These are phyloP conservation scores for Metschnikowia baotianmanensis DNA, from an alignment of 805 yeast species.

Conservation along the genomic window DNA sequence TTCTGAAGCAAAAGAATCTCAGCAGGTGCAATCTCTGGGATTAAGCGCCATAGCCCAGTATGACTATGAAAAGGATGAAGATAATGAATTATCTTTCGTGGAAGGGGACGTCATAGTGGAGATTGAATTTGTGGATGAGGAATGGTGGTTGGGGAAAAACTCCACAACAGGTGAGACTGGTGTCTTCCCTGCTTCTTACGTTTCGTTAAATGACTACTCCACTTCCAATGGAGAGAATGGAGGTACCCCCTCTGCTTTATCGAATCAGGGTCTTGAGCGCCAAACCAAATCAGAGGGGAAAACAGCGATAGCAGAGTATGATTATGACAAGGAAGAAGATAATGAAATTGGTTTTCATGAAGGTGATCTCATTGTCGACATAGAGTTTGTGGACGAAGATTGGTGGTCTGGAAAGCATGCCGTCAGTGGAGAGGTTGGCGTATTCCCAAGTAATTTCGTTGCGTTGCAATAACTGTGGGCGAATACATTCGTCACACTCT, in stretches of 20 bases:
- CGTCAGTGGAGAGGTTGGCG: constrained; percentile 68
- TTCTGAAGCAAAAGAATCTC: too few relatives aligned
- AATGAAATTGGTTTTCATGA: constrained; percentile 85
- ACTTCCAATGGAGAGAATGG: background rate
- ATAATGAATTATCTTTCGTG: constrained; percentile 63
- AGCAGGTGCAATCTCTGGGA: too few relatives aligned
- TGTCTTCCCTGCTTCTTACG: constrained; percentile 58
- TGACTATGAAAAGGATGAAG: constrained; percentile 74
- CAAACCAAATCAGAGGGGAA: too few relatives aligned
- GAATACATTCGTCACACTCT: too few relatives aligned
- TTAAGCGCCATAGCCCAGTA: constrained; percentile 75
- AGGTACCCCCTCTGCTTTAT: constrained; percentile 8
- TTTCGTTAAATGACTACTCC: constrained; percentile 33
- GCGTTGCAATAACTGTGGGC: constrained; percentile 20
- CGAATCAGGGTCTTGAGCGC: constrained; percentile 8
- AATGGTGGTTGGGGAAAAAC: constrained; percentile 61
- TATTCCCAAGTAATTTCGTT: constrained; percentile 93
- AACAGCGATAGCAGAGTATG: constrained; percentile 70
- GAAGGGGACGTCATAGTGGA: constrained; percentile 69
- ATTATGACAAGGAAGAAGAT: constrained; percentile 88
- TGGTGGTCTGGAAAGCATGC: constrained; percentile 92
- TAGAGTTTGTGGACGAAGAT: constrained; percentile 88
- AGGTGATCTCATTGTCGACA: constrained; percentile 76
- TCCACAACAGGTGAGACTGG: constrained; percentile 47
- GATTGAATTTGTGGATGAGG: constrained; percentile 69